Evolutionary conservation across 2,329 filamentous ascomycete species (phyloP), one percentile per base, ranked within the genome.

Genomic region (Aspergillus fijiensis): DNA sequence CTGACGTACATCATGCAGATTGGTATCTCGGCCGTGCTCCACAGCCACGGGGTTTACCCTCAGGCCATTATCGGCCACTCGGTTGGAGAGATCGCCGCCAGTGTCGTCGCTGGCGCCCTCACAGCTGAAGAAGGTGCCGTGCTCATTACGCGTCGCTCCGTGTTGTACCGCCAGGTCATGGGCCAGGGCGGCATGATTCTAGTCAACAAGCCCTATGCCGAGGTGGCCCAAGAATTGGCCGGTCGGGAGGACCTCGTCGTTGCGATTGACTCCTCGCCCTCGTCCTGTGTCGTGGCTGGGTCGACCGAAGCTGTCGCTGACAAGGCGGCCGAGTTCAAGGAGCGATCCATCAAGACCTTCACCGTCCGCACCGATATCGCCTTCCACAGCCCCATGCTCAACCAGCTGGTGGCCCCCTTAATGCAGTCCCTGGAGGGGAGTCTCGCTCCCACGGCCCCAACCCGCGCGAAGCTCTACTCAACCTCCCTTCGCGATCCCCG

Each of bases 21-120:
- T 7, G 65, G 65, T 2, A 35, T 66, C 71, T 57, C 74, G 19
- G 67, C 69, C 0, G 52, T 77, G 1, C 70, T 80, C 0, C 59
- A 64, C 29, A 63, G 64, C 5, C 69, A 70, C 29, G 75, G 75
- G 0, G 33, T 75, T 0, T 31, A 55, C 3, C 76, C 77, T 1
- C 55, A 69, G 9, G 77, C 77, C 0, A 67, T 80, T 5, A 73
- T 79, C 45, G 77, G 77, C 1, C 77, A 80, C 56, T 79, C 77
- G 0, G 71, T 78, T 2, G 77, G 78, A 2, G 78, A 80, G 59
- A 76, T 78, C 11, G 76, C 77, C 2, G 77, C 77, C 2, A 64
- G 73, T 2, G 75, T 78, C 16, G 71, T 70, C 25, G 60, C 64
- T 23, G 65, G 65, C 0, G 59, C 51, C 9, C 33, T 67, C 12